Base-by-base conservation (phyloP, 192 early-diverging fungal genomes). In the Coemansia sp. region DNA sequence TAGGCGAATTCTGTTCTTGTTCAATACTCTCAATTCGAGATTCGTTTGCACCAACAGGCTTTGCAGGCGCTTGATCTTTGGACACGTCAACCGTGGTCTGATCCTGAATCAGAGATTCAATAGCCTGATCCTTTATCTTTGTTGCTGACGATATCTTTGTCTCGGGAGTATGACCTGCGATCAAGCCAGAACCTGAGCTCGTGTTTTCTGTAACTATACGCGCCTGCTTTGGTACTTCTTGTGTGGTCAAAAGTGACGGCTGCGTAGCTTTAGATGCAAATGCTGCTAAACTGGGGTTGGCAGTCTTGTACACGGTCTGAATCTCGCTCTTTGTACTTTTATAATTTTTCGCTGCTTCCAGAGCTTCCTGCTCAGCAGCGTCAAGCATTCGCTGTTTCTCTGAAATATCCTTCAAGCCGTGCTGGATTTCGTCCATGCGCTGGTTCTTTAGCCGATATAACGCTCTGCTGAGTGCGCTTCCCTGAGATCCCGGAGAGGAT, bases 351-450 rank as follows among this genome's bases (percentile, higher is more conserved):
- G 22, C 22, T 45, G 41, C 41, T 13, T n/a, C 16, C 16, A 3
- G 41, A 14, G 4, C 41, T 0, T 1, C 16, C 41, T 45, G 41
- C 41, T n/a, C 41, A 45, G 41, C 12, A 45, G 41, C 41, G 14
- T 45, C 41, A 13, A 16, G 3, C 41, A n/a, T 13, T 0, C 12
- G 41, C 16, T 45, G 41, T n/a, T 45, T 13, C 5, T 16, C 41
- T 45, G 48, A 16, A 20, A 49, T 49, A 49, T 9, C 8, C 18
- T 49, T 4, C 19, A 49, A 49, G 19, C 48, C 19, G n/a, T 22
- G 48, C 19, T 49, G 48, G 59, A 78, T 69, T 54, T 78, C 76
- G 51, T 61, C 52, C 27, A 78, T 45, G 2, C 76, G 66, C 64
- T 45, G 53, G 4, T 52, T 32, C 43, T 69, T 73, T 23, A 71